Evolutionary conservation across 139 green algal genomes (phyloP).

Genomic region (Medakamo hakoo): DNA sequence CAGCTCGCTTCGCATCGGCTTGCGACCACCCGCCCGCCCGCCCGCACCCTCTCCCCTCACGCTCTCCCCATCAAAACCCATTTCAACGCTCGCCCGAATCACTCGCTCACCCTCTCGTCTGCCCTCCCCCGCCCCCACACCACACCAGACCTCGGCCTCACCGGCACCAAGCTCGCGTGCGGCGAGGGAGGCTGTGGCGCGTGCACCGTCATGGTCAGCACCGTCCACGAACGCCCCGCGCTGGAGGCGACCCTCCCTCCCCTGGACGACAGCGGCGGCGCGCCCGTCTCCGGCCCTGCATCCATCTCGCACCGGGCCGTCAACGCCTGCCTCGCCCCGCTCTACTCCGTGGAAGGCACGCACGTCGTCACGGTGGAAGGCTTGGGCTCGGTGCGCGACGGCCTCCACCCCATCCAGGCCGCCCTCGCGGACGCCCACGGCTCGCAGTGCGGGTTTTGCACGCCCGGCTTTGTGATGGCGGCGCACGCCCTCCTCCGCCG

Average conservation of each 20-base stretch:
- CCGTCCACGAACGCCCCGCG: slow-evolving; percentile 27
- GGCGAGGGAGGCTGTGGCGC: slow-evolving; percentile 89
- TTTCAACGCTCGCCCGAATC: too few species aligned
- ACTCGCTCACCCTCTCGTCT: too few species aligned
- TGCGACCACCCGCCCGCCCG: too few species aligned
- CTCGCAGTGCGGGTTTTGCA: slow-evolving; percentile 96
- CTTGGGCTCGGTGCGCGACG: slow-evolving; percentile 59
- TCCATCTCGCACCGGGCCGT: slow-evolving; percentile 55
- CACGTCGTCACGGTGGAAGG: slow-evolving; percentile 89
- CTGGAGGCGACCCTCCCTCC: too few species aligned
- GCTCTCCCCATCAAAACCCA: too few species aligned
- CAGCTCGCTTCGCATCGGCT: too few species aligned
- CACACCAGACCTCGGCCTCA: slow-evolving; percentile 51
- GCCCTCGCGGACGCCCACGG: slow-evolving; percentile 72
- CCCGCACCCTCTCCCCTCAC: too few species aligned
- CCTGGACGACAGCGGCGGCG: too few species aligned
- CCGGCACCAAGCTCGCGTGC: slow-evolving; percentile 90
- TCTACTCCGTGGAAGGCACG: slow-evolving; percentile 81
- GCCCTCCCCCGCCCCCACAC: too few species aligned
- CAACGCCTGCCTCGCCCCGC: slow-evolving; percentile 87
- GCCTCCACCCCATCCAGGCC: slow-evolving; percentile 84
- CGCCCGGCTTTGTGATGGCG: slow-evolving; percentile 93
- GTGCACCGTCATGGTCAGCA: slow-evolving; percentile 87
- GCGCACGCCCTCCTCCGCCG: slow-evolving; percentile 81
- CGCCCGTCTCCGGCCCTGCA: too few species aligned